phyloP scores from a whole-genome alignment of 257 asterid genomes.

The Plectranthus barbatus region DNA sequence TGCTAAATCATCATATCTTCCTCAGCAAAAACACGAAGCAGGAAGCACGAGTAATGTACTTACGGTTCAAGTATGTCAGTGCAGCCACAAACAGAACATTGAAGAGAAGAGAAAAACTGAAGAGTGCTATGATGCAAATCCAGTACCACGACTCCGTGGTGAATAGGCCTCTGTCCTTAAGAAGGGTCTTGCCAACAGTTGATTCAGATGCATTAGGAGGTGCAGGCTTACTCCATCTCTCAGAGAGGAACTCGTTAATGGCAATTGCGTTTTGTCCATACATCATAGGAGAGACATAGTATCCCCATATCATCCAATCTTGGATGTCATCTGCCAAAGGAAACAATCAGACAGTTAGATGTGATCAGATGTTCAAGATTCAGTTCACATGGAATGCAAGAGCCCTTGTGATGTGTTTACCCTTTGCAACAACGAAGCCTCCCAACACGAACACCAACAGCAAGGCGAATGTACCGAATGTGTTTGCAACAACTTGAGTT shows the following conservation, averaged over 20 bases:
- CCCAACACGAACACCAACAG: constrained; percentile 63
- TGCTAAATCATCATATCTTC: background rate
- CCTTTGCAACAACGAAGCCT: constrained; percentile 71
- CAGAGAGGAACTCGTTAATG: constrained; percentile 69
- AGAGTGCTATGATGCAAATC: constrained; percentile 62
- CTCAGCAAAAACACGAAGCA: background rate
- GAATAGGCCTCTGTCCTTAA: constrained; percentile 56
- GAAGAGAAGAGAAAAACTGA: constrained; percentile 62
- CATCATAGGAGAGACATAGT: constrained; percentile 85
- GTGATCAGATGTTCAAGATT: background rate
- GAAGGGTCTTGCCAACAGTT: constrained; percentile 79
- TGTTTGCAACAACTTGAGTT: constrained; percentile 62
- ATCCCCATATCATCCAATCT: constrained; percentile 90
- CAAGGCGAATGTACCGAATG: constrained; percentile 63
- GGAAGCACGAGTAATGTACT: constrained; percentile 9
- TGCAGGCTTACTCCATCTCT: constrained; percentile 57
- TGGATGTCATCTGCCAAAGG: constrained; percentile 50
- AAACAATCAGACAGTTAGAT: background rate
- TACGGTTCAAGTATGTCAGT: constrained; percentile 68
- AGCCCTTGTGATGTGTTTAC: constrained; percentile 13
- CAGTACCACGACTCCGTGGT: constrained; percentile 63
- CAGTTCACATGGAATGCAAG: background rate
- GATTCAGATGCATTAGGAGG: constrained; percentile 46
- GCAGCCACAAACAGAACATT: constrained; percentile 63
- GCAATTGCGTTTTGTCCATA: constrained; percentile 90